Conservation (phyloP, 768 basidiomycete genomes). For the Termitomyces sp. region DNA sequence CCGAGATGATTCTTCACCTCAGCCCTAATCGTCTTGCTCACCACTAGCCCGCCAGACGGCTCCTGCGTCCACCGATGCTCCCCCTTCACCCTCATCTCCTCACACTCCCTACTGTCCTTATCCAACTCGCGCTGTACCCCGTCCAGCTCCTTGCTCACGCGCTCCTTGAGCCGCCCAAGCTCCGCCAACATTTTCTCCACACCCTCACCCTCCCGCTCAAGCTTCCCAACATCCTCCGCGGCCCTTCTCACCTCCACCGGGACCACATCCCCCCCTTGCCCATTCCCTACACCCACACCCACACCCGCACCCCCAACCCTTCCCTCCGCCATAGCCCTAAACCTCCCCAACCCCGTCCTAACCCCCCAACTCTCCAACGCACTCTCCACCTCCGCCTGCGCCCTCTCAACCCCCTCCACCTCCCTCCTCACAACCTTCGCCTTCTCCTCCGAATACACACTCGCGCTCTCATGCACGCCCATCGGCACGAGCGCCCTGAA, state of each 20-base stretch:
- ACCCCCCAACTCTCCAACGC: conserved; percentile 82
- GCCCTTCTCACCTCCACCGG: conserved; percentile 70
- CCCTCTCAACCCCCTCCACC: conserved; percentile 82
- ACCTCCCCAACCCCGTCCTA: conserved; percentile 65
- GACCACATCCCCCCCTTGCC: conserved; percentile 34
- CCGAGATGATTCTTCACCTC: conserved; percentile 76
- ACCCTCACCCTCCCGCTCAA: conserved; percentile 74
- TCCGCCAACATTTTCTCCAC: conserved; percentile 64
- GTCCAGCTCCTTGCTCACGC: conserved; percentile 62
- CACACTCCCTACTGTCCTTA: conserved; percentile 82
- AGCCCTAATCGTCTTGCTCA: conserved; percentile 68
- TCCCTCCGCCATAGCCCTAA: conserved; percentile 69
- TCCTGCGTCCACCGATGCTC: conserved; percentile 85
- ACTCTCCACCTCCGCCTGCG: conserved; percentile 77
- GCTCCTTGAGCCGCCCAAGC: conserved; percentile 56
- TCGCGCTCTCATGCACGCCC: conserved; percentile 93
- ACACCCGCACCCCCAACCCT: conserved; percentile 57
- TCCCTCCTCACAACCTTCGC: conserved; percentile 88
- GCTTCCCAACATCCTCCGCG: conserved; percentile 68
- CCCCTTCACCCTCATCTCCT: conserved; percentile 84
- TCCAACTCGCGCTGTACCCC: conserved; percentile 68
- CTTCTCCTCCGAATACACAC: conserved; percentile 98
- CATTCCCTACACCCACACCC: too few species aligned
- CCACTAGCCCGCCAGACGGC: conserved; percentile 58
- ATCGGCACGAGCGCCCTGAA: conserved; percentile 87